Evolutionary conservation across 257 asterid species (phyloP), one percentile per base, ranked within the genome.

Genomic region (Rauvolfia tetraphylla): DNA sequence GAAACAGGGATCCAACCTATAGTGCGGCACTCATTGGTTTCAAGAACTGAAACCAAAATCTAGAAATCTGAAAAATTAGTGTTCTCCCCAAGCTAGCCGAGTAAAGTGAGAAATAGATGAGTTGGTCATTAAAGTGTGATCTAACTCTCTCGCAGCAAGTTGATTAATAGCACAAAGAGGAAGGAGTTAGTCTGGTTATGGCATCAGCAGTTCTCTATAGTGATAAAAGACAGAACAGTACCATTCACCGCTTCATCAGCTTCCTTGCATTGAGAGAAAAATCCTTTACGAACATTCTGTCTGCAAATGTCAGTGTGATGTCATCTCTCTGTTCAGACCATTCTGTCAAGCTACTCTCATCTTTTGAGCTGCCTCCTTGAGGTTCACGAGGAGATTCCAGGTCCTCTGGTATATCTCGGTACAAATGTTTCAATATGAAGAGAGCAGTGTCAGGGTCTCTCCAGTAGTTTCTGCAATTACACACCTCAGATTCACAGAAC

Each of bases 391-490:
- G 81, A 12, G 87, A 83, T 62, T 39, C 27, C 4, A 94, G 90
- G 71, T 86, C 89, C 67, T 95, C 96, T 7, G 91, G 87, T 81
- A 91, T 90, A 65, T 89, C 93, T 18, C 90, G 88, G 48, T 93
- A 95, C 84, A 95, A 85, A 86, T 95, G 96, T 84, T 86, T 93
- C 83, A 95, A 78, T 75, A 93, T 93, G 89, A 95, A 95, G 66
- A 95, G 96, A 51, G 97, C 98, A 0, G 99, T 93, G 79, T 95
- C 99, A 3, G 82, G 75, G 77, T 95, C 98, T 73, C 97, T 88
- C 98, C 99, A 95, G 81, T 95, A 95, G 84, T 93, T 95, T 75
- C 99, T 95, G 90, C 63, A 72, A 63, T 59, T 34, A 61, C 62
- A 77, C 65, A 46, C 44, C 15, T 58, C 54, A 42, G 53, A 76